These are phyloP conservation scores for Coemansia biformis DNA, from an alignment of 192 early-diverging fungal genomes.

Conservation along the genomic window DNA sequence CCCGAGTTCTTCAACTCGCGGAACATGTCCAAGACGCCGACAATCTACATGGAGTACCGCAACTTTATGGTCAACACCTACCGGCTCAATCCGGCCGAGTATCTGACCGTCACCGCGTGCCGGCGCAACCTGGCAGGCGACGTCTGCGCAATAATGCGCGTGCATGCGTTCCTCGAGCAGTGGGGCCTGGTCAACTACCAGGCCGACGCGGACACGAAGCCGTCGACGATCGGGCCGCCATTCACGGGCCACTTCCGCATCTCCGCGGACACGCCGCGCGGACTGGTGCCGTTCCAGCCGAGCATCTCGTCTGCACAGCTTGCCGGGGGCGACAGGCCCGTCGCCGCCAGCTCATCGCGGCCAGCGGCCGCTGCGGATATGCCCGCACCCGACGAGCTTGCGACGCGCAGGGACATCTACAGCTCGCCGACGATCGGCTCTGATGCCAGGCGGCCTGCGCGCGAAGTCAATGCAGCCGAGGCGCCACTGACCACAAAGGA, in stretches of 20 bases:
- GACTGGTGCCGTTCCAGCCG: conserved; percentile 84
- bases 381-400: conserved; percentile 28
- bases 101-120: conserved; percentile 97
- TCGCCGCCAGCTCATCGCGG: conserved; percentile 6
- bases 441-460: conserved; percentile 48
- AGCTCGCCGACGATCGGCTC: conserved; percentile 27
- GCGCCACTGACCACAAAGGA: conserved; percentile 23
- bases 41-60: conserved; percentile 89
- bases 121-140: conserved; percentile 94
- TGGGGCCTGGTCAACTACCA: conserved; percentile 99
- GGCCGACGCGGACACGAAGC: conserved; percentile 87
- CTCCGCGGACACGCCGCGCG: conserved; percentile 91
- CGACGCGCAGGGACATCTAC: conserved; percentile 58
- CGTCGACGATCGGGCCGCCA: conserved; percentile 86
- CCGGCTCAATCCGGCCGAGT: conserved; percentile 90
- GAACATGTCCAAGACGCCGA: conserved; percentile 89
- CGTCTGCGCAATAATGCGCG: conserved; percentile 96
- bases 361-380: conserved; percentile 29
- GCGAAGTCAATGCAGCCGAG: conserved; percentile 24
- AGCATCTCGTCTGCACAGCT: conserved; percentile 27
- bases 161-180: conserved; percentile 98
- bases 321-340: conserved; percentile 2
- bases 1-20: conserved; percentile 96
- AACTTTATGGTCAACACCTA: conserved; percentile 99
- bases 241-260: conserved; percentile 97